phyloP scores from a whole-genome alignment of 768 basidiomycete genomes.

The Xerocomus brunneocitrinus region DNA sequence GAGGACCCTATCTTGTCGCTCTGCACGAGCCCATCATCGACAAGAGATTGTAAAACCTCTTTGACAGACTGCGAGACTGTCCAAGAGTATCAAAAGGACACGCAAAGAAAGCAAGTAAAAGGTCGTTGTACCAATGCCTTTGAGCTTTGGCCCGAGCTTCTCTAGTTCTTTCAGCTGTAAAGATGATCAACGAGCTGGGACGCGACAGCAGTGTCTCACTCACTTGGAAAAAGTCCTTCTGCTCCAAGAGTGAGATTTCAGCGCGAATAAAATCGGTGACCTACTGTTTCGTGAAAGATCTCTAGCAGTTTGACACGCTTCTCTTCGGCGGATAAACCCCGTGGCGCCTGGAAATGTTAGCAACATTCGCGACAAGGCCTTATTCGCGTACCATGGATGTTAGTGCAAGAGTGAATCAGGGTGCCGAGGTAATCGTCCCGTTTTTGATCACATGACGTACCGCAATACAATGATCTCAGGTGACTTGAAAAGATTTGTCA shows the following conservation, averaged over 20 bases:
- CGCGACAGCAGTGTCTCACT: background rate
- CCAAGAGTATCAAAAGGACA: background rate
- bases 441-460: slow-evolving; percentile 26
- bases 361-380: background rate
- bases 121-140: slow-evolving; percentile 70
- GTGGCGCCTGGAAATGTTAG: slow-evolving; percentile 51
- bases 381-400: slow-evolving; percentile 19
- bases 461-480: background rate
- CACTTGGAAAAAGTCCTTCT: slow-evolving; percentile 84
- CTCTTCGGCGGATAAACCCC: slow-evolving; percentile 86
- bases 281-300: slow-evolving; percentile 89
- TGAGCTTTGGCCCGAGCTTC: slow-evolving; percentile 82
- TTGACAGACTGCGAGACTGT: slow-evolving; percentile 88
- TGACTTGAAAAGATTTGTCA: background rate
- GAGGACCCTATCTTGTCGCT: slow-evolving; percentile 92
- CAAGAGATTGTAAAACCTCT: slow-evolving; percentile 82
- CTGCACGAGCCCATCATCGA: slow-evolving; percentile 83
- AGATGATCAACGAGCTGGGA: background rate
- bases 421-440: background rate
- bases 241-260: slow-evolving; percentile 4
- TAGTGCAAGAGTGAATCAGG: slow-evolving; percentile 1
- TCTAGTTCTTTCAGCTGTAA: slow-evolving; percentile 84
- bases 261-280: background rate
- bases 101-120: background rate
- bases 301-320: slow-evolving; percentile 86